phyloP scores from a whole-genome alignment of 495 filamentous ascomycete genomes.

The Recurvomyces mirabilis region DNA sequence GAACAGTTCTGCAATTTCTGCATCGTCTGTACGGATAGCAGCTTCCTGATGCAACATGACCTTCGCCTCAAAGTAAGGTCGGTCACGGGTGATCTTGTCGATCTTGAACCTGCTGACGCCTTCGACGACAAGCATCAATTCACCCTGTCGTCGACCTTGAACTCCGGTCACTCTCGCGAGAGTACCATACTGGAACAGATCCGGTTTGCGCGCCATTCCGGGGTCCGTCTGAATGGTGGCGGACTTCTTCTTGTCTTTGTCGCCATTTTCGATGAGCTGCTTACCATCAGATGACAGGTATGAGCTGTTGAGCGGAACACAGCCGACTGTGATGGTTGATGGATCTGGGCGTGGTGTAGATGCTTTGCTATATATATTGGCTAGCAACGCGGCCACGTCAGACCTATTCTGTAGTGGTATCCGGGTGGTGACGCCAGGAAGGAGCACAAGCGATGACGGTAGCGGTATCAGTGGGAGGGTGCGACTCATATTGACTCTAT shows the following conservation, averaged over 20 bases:
- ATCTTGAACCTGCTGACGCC: constrained; percentile 68
- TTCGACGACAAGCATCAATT: constrained; percentile 75
- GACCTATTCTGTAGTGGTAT: constrained; percentile 67
- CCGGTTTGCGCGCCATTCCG: constrained; percentile 50
- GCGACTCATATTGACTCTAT: too few relatives aligned
- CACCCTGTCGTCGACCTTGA: constrained; percentile 64
- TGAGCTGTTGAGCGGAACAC: constrained; percentile 66
- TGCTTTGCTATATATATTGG: constrained; percentile 58
- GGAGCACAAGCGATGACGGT: constrained; percentile 59
- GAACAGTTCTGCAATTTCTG: constrained; percentile 57
- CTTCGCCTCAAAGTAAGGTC: constrained; percentile 75
- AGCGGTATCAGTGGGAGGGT: constrained; percentile 64
- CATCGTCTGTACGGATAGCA: constrained; percentile 36
- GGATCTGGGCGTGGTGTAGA: constrained; percentile 51
- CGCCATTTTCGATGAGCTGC: constrained; percentile 49
- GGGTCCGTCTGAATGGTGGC: constrained; percentile 41
- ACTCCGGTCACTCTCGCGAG: constrained; percentile 74
- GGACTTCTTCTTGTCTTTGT: constrained; percentile 33
- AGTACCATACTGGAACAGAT: constrained; percentile 66
- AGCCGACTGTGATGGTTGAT: constrained; percentile 61
- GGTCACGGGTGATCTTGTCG: constrained; percentile 61
- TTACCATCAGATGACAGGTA: constrained; percentile 58
- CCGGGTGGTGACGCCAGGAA: constrained; percentile 68
- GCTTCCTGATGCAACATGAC: constrained; percentile 53
- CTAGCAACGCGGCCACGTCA: constrained; percentile 72